Evolutionary conservation across 176 grass and related monocot species (phyloP).

Genomic region (Avena sativa): DNA sequence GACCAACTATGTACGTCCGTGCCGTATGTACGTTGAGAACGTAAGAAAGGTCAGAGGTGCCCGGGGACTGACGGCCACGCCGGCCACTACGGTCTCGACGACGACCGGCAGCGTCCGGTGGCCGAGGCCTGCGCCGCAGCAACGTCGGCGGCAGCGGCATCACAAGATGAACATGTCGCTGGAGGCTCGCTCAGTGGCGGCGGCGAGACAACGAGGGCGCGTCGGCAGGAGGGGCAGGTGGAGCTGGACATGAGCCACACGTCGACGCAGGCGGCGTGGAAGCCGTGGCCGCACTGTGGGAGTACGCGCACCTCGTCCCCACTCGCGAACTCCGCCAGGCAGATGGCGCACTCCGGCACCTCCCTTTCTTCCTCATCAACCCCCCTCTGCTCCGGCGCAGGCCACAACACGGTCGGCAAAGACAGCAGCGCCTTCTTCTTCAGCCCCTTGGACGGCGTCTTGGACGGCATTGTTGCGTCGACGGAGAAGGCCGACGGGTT

Average conservation of each 20-base stretch:
- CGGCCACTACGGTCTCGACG: background rate
- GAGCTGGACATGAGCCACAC: conserved; percentile 74
- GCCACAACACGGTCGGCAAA: conserved; percentile 57
- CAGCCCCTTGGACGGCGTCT: conserved; percentile 47
- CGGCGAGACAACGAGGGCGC: background rate
- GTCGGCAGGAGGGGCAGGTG: conserved; percentile 73
- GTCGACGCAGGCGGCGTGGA: conserved; percentile 89
- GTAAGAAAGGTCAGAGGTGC: background rate
- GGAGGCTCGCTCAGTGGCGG: background rate
- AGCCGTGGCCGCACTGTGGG: conserved; percentile 75
- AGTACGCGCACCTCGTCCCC: conserved; percentile 83
- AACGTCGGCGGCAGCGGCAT: no score
- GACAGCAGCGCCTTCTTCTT: conserved; percentile 57
- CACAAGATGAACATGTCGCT: no score
- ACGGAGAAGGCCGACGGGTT: conserved; percentile 53
- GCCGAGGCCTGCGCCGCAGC: background rate
- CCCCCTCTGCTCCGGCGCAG: background rate
- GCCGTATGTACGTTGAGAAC: background rate
- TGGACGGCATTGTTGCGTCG: background rate
- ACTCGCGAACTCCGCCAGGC: conserved; percentile 65
- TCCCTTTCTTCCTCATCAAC: background rate
- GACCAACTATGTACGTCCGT: no score
- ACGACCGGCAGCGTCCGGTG: background rate
- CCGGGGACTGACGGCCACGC: no score
- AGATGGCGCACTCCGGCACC: conserved; percentile 80